Percentiles rank a stretch among this genome's conserved stretches.
Evolutionary conservation across 495 filamentous ascomycete genomes (phyloP).

Genomic region (Copromyces sp.): DNA sequence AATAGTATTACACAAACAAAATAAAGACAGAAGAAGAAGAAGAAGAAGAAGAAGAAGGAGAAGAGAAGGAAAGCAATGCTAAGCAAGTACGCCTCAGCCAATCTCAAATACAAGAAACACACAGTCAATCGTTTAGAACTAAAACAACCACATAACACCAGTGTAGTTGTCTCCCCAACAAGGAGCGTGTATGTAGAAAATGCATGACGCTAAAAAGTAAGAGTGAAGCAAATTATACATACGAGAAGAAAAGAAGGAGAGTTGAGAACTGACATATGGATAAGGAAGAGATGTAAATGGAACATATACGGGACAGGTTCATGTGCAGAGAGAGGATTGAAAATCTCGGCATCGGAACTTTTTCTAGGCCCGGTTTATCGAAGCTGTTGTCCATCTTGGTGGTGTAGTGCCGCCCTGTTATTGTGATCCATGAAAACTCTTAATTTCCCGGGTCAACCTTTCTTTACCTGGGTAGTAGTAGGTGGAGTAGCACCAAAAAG

Average conservation of each 20-base stretch:
- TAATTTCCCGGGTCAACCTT: too few relatives aligned
- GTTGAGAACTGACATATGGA: background rate
- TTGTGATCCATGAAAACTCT: too few relatives aligned
- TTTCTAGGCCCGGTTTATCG: too few relatives aligned
- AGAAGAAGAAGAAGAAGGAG: constrained; percentile 1
- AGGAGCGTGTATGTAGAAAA: background rate
- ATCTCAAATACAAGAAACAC: background rate
- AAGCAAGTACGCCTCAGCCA: background rate
- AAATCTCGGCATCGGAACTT: too few relatives aligned
- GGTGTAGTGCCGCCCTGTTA: too few relatives aligned
- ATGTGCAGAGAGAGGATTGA: too few relatives aligned
- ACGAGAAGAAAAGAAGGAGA: background rate
- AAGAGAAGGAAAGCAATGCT: background rate
- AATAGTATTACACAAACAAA: background rate
- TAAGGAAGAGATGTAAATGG: background rate
- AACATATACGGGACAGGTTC: too few relatives aligned
- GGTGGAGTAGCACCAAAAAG: background rate
- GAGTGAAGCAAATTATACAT: too few relatives aligned
- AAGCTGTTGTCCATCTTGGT: too few relatives aligned
- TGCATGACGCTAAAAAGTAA: background rate
- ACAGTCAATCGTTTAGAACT: too few relatives aligned
- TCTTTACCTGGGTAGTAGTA: background rate
- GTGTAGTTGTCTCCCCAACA: too few relatives aligned
- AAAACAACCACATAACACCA: too few relatives aligned
- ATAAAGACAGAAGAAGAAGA: background rate